These are phyloP conservation scores for Globisporangium middletonii DNA, from an alignment of 352 stramenopile species.

Conservation along the genomic window DNA sequence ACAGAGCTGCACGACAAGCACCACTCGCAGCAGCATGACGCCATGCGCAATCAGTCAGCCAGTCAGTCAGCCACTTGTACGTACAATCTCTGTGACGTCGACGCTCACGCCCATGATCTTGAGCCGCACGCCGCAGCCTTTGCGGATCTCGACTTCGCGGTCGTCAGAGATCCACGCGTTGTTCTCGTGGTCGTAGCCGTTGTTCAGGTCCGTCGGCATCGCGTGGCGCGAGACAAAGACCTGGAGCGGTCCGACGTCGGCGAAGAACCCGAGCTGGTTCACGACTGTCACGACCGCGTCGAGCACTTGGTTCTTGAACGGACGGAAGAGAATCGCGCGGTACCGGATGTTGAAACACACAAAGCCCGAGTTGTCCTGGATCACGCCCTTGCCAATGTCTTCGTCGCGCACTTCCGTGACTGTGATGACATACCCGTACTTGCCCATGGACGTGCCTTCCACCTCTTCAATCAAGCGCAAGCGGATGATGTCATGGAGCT, in stretches of 20 bases:
- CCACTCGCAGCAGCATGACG: background rate
- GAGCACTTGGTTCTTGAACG: constrained; percentile 97
- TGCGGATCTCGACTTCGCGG: constrained; percentile 95
- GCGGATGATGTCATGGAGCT: constrained; percentile 95
- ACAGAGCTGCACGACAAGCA: constrained; percentile 1
- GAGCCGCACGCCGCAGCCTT: constrained; percentile 93
- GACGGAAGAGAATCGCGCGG: constrained; percentile 93
- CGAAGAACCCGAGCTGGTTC: constrained; percentile 96
- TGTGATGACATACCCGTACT: constrained; percentile 97
- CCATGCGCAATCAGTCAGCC: background rate
- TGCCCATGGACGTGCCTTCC: constrained; percentile 93
- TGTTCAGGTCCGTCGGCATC: constrained; percentile 93
- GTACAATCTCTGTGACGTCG: constrained; percentile 93
- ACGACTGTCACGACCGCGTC: constrained; percentile 96
- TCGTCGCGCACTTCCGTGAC: constrained; percentile 95
- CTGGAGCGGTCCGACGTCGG: constrained; percentile 93
- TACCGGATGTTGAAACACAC: constrained; percentile 97
- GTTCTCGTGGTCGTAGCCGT: constrained; percentile 94
- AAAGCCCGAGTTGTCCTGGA: constrained; percentile 97
- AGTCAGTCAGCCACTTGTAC: constrained; percentile 5
- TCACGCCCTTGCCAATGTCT: constrained; percentile 95
- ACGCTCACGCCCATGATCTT: constrained; percentile 97
- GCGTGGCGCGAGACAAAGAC: constrained; percentile 97
- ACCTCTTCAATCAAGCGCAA: constrained; percentile 95
- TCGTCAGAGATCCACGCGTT: constrained; percentile 97